Conservation (phyloP, 495 filamentous ascomycete genomes). For the Penicillium goetzii region DNA sequence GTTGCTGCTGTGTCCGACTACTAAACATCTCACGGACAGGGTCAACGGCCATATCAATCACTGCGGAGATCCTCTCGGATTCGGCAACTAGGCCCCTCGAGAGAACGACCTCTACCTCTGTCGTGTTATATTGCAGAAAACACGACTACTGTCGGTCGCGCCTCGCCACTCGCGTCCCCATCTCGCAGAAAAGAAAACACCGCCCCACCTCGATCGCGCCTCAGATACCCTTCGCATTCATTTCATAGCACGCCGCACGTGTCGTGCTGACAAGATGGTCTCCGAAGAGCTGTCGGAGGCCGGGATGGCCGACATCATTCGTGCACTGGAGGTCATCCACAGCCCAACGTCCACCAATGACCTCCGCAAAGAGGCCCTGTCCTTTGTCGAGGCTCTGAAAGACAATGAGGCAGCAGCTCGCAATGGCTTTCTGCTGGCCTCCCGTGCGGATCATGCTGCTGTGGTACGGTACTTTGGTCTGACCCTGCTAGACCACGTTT, state of each 20-base stretch:
- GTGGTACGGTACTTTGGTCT: constrained; percentile 92
- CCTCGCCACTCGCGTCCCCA: neutral
- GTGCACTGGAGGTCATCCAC: constrained; percentile 85
- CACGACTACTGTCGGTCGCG: neutral
- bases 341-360: constrained; percentile 80
- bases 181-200: neutral
- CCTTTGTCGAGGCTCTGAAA: constrained; percentile 84
- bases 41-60: constrained; percentile 32
- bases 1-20: constrained; percentile 36
- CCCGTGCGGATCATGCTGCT: constrained; percentile 68
- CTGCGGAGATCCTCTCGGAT: constrained; percentile 5
- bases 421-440: constrained; percentile 83
- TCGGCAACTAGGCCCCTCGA: constrained; percentile 15
- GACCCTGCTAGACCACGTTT: constrained; percentile 83
- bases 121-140: neutral
- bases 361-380: constrained; percentile 78
- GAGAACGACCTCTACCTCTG: neutral
- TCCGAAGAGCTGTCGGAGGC: constrained; percentile 46
- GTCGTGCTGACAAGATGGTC: constrained; percentile 38
- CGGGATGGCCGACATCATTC: constrained; percentile 63
- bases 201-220: neutral
- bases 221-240: neutral
- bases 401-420: constrained; percentile 73
- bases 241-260: constrained; percentile 6
- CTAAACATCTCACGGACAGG: constrained; percentile 26